phyloP scores from a whole-genome alignment of 495 filamentous ascomycete species.

The Ramalina peruviana region DNA sequence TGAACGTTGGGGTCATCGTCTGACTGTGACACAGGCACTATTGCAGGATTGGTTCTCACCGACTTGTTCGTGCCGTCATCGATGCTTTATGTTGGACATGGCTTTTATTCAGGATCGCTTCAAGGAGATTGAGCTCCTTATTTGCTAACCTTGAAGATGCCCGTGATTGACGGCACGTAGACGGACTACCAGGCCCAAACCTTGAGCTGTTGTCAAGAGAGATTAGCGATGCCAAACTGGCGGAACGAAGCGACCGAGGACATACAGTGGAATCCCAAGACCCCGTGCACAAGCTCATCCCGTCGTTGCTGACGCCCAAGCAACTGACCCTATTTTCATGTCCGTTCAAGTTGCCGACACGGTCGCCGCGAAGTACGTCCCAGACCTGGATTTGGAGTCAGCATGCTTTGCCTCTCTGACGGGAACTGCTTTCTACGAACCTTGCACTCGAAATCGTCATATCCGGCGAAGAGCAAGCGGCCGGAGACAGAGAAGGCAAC shows the following conservation, averaged over 20 bases:
- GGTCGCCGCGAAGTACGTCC: slow-evolving; percentile 93
- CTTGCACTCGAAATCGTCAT: slow-evolving; percentile 99
- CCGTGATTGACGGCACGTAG: not conserved
- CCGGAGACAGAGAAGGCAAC: slow-evolving; percentile 97
- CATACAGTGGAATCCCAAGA: slow-evolving; percentile 98
- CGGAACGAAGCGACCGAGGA: slow-evolving; percentile 8
- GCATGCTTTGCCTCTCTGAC: too few species aligned
- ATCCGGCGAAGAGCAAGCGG: slow-evolving; percentile 88
- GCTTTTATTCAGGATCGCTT: not conserved
- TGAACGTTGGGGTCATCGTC: too few species aligned
- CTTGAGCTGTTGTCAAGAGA: slow-evolving; percentile 51
- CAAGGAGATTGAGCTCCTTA: not conserved
- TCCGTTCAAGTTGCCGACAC: slow-evolving; percentile 87
- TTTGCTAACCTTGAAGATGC: not conserved
- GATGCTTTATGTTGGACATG: not conserved
- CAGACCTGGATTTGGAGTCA: slow-evolving; percentile 52
- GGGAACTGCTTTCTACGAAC: slow-evolving; percentile 33
- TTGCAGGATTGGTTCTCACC: not conserved
- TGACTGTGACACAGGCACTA: too few species aligned
- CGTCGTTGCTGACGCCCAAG: slow-evolving; percentile 94
- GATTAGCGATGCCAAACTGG: not conserved
- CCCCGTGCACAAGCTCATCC: slow-evolving; percentile 97
- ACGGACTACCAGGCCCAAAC: slow-evolving; percentile 60
- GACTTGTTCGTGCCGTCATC: not conserved
- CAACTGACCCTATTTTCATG: slow-evolving; percentile 99